Conservation (phyloP, 2,329 filamentous ascomycete genomes). For the Passalora sequoiae region DNA sequence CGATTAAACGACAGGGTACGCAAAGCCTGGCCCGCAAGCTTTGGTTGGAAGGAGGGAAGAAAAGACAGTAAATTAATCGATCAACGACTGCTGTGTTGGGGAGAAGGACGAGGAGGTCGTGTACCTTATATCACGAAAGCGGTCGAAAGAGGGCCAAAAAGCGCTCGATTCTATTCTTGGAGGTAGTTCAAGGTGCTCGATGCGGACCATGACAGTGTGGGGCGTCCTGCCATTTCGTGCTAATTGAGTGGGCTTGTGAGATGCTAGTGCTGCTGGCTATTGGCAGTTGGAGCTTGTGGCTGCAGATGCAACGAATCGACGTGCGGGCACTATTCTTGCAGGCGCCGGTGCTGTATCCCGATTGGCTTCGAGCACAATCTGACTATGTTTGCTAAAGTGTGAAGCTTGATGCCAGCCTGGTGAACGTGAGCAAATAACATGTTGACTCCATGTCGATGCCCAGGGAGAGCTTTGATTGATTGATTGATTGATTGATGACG, state of each 20-base stretch:
- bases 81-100: conserved; percentile 36
- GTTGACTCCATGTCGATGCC: conserved; percentile 15
- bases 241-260: conserved; percentile 23
- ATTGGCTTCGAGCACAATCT: conserved; percentile 22
- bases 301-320: conserved; percentile 26
- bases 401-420: conserved; percentile 12
- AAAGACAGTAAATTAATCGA: conserved; percentile 46
- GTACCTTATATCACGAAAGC: conserved; percentile 46
- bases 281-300: conserved; percentile 23
- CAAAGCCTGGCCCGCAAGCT: conserved; percentile 47
- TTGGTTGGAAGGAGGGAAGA: conserved; percentile 35
- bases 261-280: conserved; percentile 20
- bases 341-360: conserved; percentile 18
- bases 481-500: too few relatives aligned
- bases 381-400: conserved; percentile 15
- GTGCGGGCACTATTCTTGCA: conserved; percentile 23
- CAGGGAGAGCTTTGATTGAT: conserved; percentile 13
- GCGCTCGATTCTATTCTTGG: conserved; percentile 46
- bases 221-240: conserved; percentile 20
- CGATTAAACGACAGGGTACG: conserved; percentile 41
- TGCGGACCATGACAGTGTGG: conserved; percentile 18
- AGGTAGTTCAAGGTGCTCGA: conserved; percentile 23
- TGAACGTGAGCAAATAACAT: conserved; percentile 10
- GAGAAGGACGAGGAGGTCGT: conserved; percentile 32
- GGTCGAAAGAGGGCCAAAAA: conserved; percentile 38